Conservation (phyloP, 2,329 filamentous ascomycete species). For the Ilyonectria robusta region DNA sequence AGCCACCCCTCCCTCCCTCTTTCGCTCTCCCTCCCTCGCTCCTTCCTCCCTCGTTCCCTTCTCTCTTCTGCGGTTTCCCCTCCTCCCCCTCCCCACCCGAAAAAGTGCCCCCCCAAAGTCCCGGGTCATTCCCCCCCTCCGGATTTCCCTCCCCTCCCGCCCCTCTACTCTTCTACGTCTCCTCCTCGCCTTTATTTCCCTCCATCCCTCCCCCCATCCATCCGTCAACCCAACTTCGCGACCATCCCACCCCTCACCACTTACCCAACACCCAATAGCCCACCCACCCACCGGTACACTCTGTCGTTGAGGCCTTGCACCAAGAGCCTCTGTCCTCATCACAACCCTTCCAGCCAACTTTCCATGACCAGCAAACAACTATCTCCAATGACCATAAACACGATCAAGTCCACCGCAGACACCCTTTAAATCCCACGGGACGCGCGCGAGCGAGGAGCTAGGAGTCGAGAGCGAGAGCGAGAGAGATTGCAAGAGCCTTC, state of each 20-base stretch:
- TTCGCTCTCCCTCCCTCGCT: constrained; percentile 23
- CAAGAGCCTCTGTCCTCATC: constrained; percentile 47
- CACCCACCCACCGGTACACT: constrained; percentile 36
- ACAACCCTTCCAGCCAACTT: constrained; percentile 52
- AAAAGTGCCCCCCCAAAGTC: constrained; percentile 44
- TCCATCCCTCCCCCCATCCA: constrained; percentile 44
- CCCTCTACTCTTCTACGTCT: constrained; percentile 47
- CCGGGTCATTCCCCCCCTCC: constrained; percentile 45
- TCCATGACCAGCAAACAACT: constrained; percentile 59
- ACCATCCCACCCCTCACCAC: constrained; percentile 43
- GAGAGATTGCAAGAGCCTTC: constrained; percentile 45
- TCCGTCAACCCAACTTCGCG: constrained; percentile 41
- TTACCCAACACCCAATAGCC: constrained; percentile 45
- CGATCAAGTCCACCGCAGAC: constrained; percentile 68
- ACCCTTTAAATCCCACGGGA: constrained; percentile 81
- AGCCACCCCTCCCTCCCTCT: constrained; percentile 49
- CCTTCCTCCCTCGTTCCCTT: constrained; percentile 35
- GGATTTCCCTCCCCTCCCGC: constrained; percentile 48
- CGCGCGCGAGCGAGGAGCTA: constrained; percentile 71
- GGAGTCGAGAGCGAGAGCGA: constrained; percentile 56
- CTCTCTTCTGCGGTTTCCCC: constrained; percentile 42
- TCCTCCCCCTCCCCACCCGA: constrained; percentile 47
- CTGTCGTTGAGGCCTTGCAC: constrained; percentile 46
- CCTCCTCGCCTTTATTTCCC: constrained; percentile 48
- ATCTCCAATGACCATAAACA: constrained; percentile 67